These are phyloP conservation scores for Tetradesmus lagerheimii DNA, from an alignment of 139 green algal species.

Conservation along the genomic window DNA sequence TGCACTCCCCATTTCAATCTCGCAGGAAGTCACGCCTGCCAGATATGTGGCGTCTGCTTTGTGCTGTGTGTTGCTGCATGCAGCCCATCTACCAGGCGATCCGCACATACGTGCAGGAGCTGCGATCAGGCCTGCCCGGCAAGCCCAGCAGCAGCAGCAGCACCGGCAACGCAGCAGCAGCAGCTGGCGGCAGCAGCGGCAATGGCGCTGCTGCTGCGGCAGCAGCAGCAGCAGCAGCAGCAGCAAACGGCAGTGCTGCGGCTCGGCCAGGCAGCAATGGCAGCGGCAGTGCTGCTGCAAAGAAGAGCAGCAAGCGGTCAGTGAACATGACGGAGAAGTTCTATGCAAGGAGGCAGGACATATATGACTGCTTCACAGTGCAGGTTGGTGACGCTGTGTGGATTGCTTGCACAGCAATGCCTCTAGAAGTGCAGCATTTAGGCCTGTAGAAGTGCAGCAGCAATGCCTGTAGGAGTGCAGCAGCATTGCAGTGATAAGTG, in stretches of 20 bases:
- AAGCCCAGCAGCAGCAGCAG: not conserved
- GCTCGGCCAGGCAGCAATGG: not conserved
- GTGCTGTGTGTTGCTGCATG: not conserved
- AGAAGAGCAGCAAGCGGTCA: conserved; percentile 24
- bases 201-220: not conserved
- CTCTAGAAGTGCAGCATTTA: not conserved
- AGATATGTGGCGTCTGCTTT: not conserved
- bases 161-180: not conserved
- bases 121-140: conserved; percentile 67
- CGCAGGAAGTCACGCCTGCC: no score
- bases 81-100: conserved; percentile 65
- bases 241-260: not conserved
- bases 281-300: conserved; percentile 2
- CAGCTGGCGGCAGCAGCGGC: not conserved
- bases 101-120: conserved; percentile 75
- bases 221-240: conserved; percentile 4
- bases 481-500: no score
- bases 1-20: no score
- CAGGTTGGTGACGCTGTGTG: conserved; percentile 53
- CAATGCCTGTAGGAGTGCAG: not conserved
- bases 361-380: conserved; percentile 89
- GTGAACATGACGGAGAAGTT: conserved; percentile 79
- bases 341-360: conserved; percentile 75
- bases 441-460: not conserved
- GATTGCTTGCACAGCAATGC: not conserved